Conservation (phyloP, 139 green algal genomes). For the Dunaliella sp. region DNA sequence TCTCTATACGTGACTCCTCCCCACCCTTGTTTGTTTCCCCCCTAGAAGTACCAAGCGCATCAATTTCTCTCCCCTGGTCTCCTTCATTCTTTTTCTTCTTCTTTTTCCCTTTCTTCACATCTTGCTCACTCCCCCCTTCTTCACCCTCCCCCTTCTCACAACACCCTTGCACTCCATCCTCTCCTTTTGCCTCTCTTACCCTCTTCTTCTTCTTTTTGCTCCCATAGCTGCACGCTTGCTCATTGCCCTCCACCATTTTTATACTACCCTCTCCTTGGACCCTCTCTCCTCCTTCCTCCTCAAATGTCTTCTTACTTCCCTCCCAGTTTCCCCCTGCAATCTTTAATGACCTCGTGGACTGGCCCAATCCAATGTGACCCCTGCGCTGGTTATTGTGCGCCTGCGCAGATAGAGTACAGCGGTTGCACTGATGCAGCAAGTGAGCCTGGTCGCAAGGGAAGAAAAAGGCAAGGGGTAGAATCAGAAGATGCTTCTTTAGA, state of each 20-base stretch:
- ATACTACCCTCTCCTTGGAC: background rate
- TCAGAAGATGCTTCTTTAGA: background rate
- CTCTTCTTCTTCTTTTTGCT: background rate
- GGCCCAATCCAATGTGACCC: constrained; percentile 45
- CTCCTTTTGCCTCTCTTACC: background rate
- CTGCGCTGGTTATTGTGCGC: constrained; percentile 42
- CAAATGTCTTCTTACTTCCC: constrained; percentile 70
- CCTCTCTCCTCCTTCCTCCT: constrained; percentile 43
- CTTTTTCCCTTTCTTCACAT: background rate
- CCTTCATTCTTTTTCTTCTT: constrained; percentile 29
- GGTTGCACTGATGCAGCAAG: background rate
- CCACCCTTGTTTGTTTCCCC: background rate
- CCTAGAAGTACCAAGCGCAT: background rate
- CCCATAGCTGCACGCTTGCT: background rate
- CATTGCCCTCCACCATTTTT: constrained; percentile 1
- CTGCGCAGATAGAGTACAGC: constrained; percentile 6
- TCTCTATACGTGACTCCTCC: background rate
- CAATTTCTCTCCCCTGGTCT: constrained; percentile 3
- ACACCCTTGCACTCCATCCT: background rate
- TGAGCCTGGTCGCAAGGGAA: background rate
- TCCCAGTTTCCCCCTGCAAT: constrained; percentile 68
- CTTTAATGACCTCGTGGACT: constrained; percentile 38
- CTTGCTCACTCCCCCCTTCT: background rate
- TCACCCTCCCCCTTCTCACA: background rate
- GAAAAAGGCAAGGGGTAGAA: background rate